Percentiles rank a stretch among this genome's conserved stretches.
phyloP scores from a whole-genome alignment of 2,329 filamentous ascomycete genomes.

The Stenocarpella maydis region DNA sequence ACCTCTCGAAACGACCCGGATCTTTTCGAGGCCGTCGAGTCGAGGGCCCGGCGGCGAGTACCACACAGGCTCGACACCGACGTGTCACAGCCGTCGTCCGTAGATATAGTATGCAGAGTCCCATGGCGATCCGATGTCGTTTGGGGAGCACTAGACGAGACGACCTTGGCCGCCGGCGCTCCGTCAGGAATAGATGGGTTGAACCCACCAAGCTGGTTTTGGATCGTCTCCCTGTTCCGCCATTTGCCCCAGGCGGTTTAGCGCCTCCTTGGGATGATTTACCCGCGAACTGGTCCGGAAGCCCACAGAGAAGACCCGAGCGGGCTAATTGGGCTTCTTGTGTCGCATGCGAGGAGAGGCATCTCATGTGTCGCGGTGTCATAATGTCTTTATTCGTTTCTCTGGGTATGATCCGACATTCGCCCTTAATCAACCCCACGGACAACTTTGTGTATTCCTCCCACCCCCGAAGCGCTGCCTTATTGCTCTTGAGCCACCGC shows the following conservation, averaged over 20 bases:
- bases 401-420: not conserved
- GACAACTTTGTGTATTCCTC: not conserved
- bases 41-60: not conserved
- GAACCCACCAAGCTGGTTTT: conserved; percentile 12
- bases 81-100: not conserved
- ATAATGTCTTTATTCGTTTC: conserved; percentile 25
- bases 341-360: not conserved
- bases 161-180: not conserved
- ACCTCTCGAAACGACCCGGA: not conserved
- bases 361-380: not conserved
- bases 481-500: not conserved
- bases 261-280: not conserved
- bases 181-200: conserved; percentile 19
- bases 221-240: not conserved
- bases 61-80: conserved; percentile 1
- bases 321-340: not conserved
- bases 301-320: conserved; percentile 4
- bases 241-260: conserved; percentile 11
- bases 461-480: not conserved
- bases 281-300: conserved; percentile 6
- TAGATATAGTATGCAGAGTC: not conserved
- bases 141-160: conserved; percentile 3
- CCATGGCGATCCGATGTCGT: conserved; percentile 6
- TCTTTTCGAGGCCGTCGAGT: not conserved
- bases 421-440: not conserved